Evolutionary conservation across 1,284 basidiomycete species (phyloP), one percentile per base, ranked within the genome.

Genomic region (Boletellus sp.): DNA sequence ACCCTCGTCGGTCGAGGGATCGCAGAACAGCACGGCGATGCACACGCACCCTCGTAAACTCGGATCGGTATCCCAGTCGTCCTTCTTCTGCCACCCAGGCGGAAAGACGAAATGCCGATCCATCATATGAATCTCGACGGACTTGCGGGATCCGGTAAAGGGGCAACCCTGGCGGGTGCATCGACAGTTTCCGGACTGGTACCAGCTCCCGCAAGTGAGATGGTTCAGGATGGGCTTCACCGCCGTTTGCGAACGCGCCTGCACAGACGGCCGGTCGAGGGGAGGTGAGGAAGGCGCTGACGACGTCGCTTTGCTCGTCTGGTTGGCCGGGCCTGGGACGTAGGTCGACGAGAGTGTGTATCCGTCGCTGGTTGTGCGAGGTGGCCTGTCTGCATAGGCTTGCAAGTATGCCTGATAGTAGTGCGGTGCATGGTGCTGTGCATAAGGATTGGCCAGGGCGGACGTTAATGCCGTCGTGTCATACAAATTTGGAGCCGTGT

Each of bases 51-150:
- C 85, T 71, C 80, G 87, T 51, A 88, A 71, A 69, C 81, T 85
- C 18, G 84, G 86, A 67, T 89, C 86, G 5, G 86, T 80, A 63
- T 91, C 89, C 82, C 87, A 88, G 44, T 84, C 84, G 54, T 73
- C 78, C 57, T 78, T 77, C 52, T 83, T 79, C 47, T 89, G 78
- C 82, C 88, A 89, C 19, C 82, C 86, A 40, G 80, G 77, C 16
- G 89, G 88, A 60, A 85, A 93, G 46, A 94, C 85, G 45, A 95
- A 74, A 69, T 95, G 93, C 19, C 92, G 76, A 65, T 96, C 93
- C 83, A 93, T 93, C 80, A 87, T 90, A 66, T 96, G 93, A 19
- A 79, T 77, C 65, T 91, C 85, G 5, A 95, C 82, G 26, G 83
- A 75, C 62, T 89, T 89, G 37, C 76, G 74, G 8, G 89, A 84